Conservation (phyloP, 108 stramenopile species). For the Nitzschia inconspicua region DNA sequence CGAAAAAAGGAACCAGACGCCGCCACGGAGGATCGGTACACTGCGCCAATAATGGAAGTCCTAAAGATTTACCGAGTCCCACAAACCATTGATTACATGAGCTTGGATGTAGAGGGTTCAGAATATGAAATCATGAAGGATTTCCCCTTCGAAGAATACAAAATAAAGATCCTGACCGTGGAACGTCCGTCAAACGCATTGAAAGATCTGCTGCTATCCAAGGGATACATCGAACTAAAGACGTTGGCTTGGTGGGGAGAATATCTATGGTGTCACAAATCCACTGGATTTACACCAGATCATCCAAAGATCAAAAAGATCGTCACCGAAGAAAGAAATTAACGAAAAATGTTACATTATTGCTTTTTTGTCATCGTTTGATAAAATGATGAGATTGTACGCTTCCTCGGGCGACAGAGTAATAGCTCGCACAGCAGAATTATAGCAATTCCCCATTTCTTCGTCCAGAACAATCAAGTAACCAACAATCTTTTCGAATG, state of each 20-base stretch:
- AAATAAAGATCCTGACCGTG: constrained; percentile 45
- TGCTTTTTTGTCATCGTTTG: too few relatives aligned
- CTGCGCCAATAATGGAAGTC: constrained; percentile 34
- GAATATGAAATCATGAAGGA: constrained; percentile 51
- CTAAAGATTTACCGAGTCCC: constrained; percentile 37
- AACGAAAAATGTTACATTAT: not conserved
- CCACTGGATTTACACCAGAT: constrained; percentile 35
- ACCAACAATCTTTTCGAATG: not conserved
- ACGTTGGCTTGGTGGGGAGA: constrained; percentile 17
- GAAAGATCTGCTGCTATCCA: not conserved
- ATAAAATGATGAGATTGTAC: too few relatives aligned
- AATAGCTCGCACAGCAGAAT: too few relatives aligned
- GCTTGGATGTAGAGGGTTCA: constrained; percentile 70
- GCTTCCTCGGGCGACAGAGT: too few relatives aligned
- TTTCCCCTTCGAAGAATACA: constrained; percentile 55
- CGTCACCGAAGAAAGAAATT: not conserved
- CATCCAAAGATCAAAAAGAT: constrained; percentile 38
- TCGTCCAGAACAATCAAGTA: not conserved
- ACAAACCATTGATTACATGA: constrained; percentile 55
- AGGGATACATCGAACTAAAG: constrained; percentile 11
- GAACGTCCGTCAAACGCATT: constrained; percentile 36
- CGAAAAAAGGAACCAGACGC: constrained; percentile 7
- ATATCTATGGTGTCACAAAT: constrained; percentile 26
- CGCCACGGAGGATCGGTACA: constrained; percentile 14
- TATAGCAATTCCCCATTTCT: too few relatives aligned